Evolutionary conservation across 257 asterid genomes (phyloP).

Genomic region (Nicotiana benthamiana): DNA sequence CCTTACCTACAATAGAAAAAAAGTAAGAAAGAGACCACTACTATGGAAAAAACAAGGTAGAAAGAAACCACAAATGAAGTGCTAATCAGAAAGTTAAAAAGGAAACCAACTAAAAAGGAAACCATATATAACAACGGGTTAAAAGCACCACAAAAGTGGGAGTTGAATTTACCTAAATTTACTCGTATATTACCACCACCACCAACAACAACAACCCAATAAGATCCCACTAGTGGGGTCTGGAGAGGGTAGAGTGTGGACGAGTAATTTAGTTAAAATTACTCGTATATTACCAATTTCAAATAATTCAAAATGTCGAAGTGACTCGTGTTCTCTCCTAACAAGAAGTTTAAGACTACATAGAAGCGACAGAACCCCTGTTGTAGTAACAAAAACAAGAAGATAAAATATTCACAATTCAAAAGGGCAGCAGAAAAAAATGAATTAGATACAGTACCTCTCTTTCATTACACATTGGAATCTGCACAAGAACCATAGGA

Average conservation of each 20-base stretch:
- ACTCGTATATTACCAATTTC: neutral
- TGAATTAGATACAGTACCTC: constrained; percentile 33
- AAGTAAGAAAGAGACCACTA: neutral
- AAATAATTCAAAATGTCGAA: neutral
- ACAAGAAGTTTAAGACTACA: neutral
- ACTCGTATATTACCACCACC: neutral
- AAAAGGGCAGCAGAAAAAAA: neutral
- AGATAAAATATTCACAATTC: neutral
- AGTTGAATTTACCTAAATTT: neutral
- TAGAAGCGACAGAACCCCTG: neutral
- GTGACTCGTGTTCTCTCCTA: neutral
- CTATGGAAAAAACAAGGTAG: neutral
- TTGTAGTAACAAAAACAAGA: neutral
- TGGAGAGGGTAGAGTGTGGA: too few relatives aligned
- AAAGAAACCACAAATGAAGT: neutral
- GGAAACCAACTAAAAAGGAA: neutral
- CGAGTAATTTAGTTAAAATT: neutral
- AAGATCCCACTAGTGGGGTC: too few relatives aligned
- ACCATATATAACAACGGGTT: neutral
- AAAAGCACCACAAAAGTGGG: neutral
- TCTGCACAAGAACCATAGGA: constrained; percentile 76
- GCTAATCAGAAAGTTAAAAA: neutral
- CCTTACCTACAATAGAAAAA: neutral
- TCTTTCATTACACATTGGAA: constrained; percentile 71
- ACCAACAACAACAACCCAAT: neutral